Percentiles rank a stretch among this genome's conserved stretches.
Evolutionary conservation across 2,329 filamentous ascomycete genomes (phyloP).

Genomic region (Curvularia verruculosa): DNA sequence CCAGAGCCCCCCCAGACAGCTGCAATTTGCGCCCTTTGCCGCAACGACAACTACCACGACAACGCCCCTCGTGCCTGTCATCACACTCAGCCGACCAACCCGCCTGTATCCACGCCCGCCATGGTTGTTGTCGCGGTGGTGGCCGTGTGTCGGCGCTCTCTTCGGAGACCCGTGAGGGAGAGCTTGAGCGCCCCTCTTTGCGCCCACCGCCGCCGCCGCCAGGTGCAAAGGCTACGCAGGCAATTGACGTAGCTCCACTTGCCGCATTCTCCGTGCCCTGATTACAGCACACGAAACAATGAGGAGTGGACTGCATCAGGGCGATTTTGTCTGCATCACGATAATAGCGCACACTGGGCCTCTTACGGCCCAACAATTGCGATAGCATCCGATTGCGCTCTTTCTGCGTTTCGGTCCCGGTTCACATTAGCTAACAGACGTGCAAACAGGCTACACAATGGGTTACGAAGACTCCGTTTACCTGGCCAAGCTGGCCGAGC

Average conservation of each 20-base stretch:
- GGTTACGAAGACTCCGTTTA: constrained; percentile 99
- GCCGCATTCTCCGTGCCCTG: constrained; percentile 3
- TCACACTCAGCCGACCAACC: constrained; percentile 17
- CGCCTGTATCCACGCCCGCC: constrained; percentile 13
- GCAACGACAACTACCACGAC: constrained; percentile 25
- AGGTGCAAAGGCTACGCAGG: constrained; percentile 28
- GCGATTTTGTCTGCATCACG: constrained; percentile 15
- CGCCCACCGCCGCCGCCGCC: constrained; percentile 30
- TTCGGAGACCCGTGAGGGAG: constrained; percentile 23
- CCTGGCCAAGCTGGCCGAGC: constrained; percentile 99
- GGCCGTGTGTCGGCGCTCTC: constrained; percentile 17
- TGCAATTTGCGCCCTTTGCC: constrained; percentile 37
- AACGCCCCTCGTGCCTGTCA: constrained; percentile 30
- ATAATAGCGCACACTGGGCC: constrained; percentile 27
- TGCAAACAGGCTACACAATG: constrained; percentile 67
- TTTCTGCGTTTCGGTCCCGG: constrained; percentile 19
- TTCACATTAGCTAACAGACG: constrained; percentile 33
- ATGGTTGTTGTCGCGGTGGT: constrained; percentile 15
- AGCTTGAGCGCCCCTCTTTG: constrained; percentile 38
- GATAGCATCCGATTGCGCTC: constrained; percentile 16
- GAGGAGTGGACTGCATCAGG: constrained; percentile 2
- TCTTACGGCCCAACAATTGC: constrained; percentile 23
- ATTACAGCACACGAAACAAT: constrained; percentile 1
- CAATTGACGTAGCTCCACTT: constrained; percentile 21
- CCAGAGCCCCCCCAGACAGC: constrained; percentile 30